Percentiles rank a stretch among this genome's conserved stretches.
Evolutionary conservation across 345 rosid species (phyloP).

Genomic region (Brassica cretica): DNA sequence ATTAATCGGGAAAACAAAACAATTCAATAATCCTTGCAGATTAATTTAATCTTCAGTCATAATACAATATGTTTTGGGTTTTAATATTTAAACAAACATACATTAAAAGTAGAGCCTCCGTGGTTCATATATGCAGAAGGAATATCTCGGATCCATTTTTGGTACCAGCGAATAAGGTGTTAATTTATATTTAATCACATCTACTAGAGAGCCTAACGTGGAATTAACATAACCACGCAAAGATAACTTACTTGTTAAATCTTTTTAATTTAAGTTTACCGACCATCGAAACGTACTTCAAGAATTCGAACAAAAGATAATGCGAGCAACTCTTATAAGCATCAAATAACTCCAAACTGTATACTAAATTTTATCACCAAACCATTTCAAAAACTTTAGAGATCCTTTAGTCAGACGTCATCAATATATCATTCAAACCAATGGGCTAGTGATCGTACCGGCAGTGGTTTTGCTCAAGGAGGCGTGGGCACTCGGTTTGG

Average conservation of each 20-base stretch:
- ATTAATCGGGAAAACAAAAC: slow-evolving; percentile 31
- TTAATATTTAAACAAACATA: slow-evolving; percentile 14
- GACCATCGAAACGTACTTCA: slow-evolving; percentile 36
- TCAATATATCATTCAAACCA: slow-evolving; percentile 7
- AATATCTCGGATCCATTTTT: slow-evolving; percentile 42
- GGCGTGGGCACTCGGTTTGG: background rate
- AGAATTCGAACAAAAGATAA: slow-evolving; percentile 32
- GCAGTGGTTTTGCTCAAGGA: background rate
- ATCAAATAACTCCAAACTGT: slow-evolving; percentile 15
- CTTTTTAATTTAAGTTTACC: background rate
- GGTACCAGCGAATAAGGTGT: slow-evolving; percentile 31
- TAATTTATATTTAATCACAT: slow-evolving; percentile 13
- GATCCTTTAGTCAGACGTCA: slow-evolving; percentile 2
- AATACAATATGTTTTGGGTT: slow-evolving; percentile 16
- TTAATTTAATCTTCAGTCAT: slow-evolving; percentile 7
- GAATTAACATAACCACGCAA: slow-evolving; percentile 16
- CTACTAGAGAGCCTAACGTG: slow-evolving; percentile 30
- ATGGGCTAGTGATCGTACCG: background rate
- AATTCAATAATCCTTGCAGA: slow-evolving; percentile 17
- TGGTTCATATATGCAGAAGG: slow-evolving; percentile 45
- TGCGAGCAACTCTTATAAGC: slow-evolving; percentile 1
- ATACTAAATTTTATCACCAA: background rate
- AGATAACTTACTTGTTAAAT: slow-evolving; percentile 11
- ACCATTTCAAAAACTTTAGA: slow-evolving; percentile 17
- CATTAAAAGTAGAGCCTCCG: slow-evolving; percentile 44